These are phyloP conservation scores for Fraxinus ornus DNA, from an alignment of 305 asterid species.

Conservation along the genomic window DNA sequence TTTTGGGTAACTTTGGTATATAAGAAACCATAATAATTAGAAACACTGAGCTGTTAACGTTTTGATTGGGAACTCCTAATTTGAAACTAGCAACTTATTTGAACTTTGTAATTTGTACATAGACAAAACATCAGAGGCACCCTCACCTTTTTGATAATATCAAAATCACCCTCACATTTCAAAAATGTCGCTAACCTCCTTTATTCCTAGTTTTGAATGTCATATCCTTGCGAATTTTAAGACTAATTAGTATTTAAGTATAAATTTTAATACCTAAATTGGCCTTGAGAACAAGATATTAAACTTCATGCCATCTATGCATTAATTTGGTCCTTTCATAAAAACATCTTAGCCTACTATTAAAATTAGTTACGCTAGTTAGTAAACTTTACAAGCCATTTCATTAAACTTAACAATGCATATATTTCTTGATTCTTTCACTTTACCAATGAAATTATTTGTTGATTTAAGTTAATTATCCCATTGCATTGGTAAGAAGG, in stretches of 20 bases:
- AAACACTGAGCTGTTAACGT: neutral
- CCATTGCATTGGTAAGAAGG: neutral
- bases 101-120: neutral
- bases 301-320: neutral
- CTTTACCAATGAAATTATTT: neutral
- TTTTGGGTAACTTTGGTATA: neutral
- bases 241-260: neutral
- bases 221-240: neutral
- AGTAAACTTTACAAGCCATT: neutral
- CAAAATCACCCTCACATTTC: neutral
- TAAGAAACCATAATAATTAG: neutral
- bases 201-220: no score
- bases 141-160: neutral
- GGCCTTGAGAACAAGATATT: neutral
- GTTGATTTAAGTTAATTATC: neutral
- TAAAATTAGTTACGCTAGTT: neutral
- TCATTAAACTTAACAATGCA: neutral
- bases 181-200: neutral
- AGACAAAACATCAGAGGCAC: neutral
- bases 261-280: no score
- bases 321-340: neutral
- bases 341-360: neutral
- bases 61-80: neutral
- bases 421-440: no score
- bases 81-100: neutral